Base-by-base conservation (phyloP, 148 eudicot species). In the Vaccinium corymbosum region DNA sequence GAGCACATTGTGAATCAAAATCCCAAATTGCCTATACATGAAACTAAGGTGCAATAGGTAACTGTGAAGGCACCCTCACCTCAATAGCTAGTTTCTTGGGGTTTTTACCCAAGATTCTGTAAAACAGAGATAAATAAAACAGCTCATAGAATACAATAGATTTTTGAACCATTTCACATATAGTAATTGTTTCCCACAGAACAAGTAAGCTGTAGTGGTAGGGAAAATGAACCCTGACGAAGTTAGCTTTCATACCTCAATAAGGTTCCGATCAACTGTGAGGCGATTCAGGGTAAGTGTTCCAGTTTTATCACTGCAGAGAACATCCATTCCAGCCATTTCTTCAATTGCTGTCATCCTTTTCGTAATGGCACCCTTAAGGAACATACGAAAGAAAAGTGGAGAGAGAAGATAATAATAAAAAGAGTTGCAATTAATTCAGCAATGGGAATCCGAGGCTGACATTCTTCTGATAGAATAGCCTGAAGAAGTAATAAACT, bases 291-390 rank as follows among this genome's bases (percentile, higher is more conserved):
- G 84, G 61, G 96, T 93, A 38, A 93, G 88, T 71, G 97, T 93
- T 59, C 94, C 94, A 9, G 97, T 93, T 87, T 93, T 92, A 81
- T 93, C 97, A 89, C 94, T 90, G 86, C 97, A 92, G 51, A 93
- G 88, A 17, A 93, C 97, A 88, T 93, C 97, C 97, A 93, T 93
- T 66, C 93, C 97, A 25, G 97, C 97, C 97, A 93, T 92, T 85
- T 93, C 97, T 91, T 93, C 97, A 82, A 93, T 93, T 29, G 97
- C 94, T 75, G 93, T 93, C 97, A 93, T 93, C 87, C 97, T 90
- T 82, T 93, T 93, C 56, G 94, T 93, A 75, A 93, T 93, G 74
- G 97, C 97, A 32, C 97, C 97, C 97, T 92, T 52, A 29, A 68
- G 64, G n/a, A 81, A 46, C 48, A 72, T 35, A 81, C 70, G 42